Evolutionary conservation across 257 asterid genomes (phyloP), one percentile per base, ranked within the genome.

Genomic region (Phtheirospermum japonicum): DNA sequence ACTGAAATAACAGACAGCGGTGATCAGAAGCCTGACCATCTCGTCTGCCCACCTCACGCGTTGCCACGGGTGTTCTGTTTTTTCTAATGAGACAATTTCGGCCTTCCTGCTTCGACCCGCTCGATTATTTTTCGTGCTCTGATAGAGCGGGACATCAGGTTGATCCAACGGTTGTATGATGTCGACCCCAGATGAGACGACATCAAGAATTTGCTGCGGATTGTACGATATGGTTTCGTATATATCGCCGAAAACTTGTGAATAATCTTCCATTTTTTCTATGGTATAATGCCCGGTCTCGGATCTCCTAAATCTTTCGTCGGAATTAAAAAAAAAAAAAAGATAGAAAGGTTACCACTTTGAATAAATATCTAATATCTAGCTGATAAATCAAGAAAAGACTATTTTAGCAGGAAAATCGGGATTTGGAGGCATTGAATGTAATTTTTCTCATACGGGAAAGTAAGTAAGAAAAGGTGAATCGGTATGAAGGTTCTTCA

Each of bases 11-110:
- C 82, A 80, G 63, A 73, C 77, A n/a, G 71, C 77, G 19, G 70
- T 76, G 16, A 83, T 79, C 71, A 86, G 68, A 62, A 76, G 71
- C 68, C 31, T 83, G n/a, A 79, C 84, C 89, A 81, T 81, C n/a
- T 72, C 70, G 14, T 72, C 64, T 0, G 87, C 75, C 95, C 95
- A 86, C 72, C 51, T 79, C 45, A 77, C 62, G 28, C 82, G 72
- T 10, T 75, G 75, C 79, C 74, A 73, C 12, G 7, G 48, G 10
- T 42, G 69, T n/a, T 33, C 11, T 40, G 30, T 20, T 65, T 14
- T n/a, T n/a, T n/a, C n/a, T n/a, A n/a, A n/a, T n/a, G n/a, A n/a
- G n/a, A n/a, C n/a, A n/a, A n/a, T n/a, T n/a, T n/a, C n/a, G n/a
- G n/a, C n/a, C n/a, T n/a, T n/a, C n/a, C n/a, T n/a, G n/a, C n/a